Base-by-base conservation (phyloP, 1,284 basidiomycete species). In the Leccinum pachyderme region DNA sequence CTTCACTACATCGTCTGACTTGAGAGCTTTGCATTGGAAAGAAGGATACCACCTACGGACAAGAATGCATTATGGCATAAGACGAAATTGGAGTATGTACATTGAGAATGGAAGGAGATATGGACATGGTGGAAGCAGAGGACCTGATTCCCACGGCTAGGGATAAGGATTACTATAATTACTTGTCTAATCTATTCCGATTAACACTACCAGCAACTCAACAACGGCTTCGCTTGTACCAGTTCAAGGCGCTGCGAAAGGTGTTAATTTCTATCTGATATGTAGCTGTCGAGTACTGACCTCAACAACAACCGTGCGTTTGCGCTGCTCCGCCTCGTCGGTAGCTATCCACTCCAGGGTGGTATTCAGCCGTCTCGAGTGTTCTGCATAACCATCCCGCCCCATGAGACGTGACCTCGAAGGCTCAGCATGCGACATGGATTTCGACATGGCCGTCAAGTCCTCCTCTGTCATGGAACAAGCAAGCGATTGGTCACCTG, bases 61-160 rank as follows among this genome's bases (percentile, higher is more conserved):
- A 73, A 35, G 86, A 87, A 68, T 91, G 87, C 15, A 86, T 73
- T 47, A 91, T 78, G 7, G 87, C 79, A 65, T 91, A 86, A 12
- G 89, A 91, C 7, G 81, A 80, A 2, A 76, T 68, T 0, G 89
- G 89, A 0, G 89, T 91, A 62, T 91, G 89, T 28, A 91, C 79
- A 60, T 86, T 81, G 53, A 91, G 70, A 47, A 89, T 70, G 31
- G 79, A 73, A 49, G 72, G 59, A 29, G 64, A n/a, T 48, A 54
- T 52, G 1, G 54, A 49, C 54, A 56, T 56, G 29, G 29, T 15
- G 13, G 45, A 15, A 18, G 22, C 24, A 28, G n/a, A 7, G 28
- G 15, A 44, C 41, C 12, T 25, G 9, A 25, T 25, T 44, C 41
- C 13, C 41, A 46, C 35, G 35, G 8, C 35, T 37, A 37, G 18